phyloP scores from a whole-genome alignment of 208 protist genomes.

The Acanthamoeba divionensis region DNA sequence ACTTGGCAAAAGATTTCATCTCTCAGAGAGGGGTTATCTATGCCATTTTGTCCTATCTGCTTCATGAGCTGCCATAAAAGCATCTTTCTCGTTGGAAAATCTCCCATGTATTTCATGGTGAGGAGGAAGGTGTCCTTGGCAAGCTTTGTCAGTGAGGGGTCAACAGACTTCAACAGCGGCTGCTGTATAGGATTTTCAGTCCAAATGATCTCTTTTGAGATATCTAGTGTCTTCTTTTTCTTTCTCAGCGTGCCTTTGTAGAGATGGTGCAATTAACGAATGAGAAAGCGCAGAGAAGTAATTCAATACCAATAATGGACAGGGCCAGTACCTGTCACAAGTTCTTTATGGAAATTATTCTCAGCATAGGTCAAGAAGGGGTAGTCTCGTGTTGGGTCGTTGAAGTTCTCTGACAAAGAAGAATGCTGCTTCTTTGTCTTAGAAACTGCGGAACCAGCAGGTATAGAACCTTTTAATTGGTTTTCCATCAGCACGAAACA shows the following conservation, averaged over 20 bases:
- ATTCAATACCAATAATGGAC: too few species aligned
- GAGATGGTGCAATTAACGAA: too few species aligned
- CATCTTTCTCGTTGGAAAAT: slow-evolving; percentile 55
- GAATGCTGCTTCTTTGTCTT: too few species aligned
- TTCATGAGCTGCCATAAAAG: background rate
- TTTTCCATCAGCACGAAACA: too few species aligned
- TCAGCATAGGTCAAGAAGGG: background rate
- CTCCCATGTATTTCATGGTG: slow-evolving; percentile 66
- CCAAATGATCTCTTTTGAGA: slow-evolving; percentile 5
- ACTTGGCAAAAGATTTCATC: slow-evolving; percentile 69
- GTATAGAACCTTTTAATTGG: too few species aligned
- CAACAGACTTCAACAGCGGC: background rate
- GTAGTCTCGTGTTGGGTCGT: background rate
- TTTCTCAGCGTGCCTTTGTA: background rate
- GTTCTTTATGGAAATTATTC: background rate
- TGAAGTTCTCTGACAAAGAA: too few species aligned
- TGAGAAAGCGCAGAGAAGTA: too few species aligned
- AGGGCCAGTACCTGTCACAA: slow-evolving; percentile 16
- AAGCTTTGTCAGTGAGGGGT: background rate
- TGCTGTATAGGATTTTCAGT: background rate
- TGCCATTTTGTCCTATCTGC: slow-evolving; percentile 1
- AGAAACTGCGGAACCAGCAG: too few species aligned
- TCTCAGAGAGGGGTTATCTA: slow-evolving; percentile 13
- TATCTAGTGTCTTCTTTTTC: slow-evolving; percentile 21
- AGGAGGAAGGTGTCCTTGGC: slow-evolving; percentile 41